Evolutionary conservation across 1,139 yeast species (phyloP).

Genomic region (Blastobotrys arbuscula): DNA sequence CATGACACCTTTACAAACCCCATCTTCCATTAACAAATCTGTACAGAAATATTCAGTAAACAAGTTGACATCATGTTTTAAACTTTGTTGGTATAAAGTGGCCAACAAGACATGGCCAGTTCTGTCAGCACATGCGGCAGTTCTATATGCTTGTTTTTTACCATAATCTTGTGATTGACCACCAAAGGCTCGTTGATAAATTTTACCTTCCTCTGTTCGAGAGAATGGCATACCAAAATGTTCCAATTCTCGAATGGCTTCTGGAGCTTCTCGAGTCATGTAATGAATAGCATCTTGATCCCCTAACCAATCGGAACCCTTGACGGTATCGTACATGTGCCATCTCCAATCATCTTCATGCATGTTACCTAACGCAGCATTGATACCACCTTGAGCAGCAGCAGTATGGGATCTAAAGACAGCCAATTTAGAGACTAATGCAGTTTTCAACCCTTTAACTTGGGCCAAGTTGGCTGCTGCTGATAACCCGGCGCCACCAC

Average conservation of each 20-base stretch:
- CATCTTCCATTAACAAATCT: conserved; percentile 92
- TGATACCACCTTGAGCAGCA: conserved; percentile 99
- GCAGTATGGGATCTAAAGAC: conserved; percentile 99
- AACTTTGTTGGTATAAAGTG: conserved; percentile 92
- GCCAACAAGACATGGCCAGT: conserved; percentile 97
- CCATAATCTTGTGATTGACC: conserved; percentile 96
- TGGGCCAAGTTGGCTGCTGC: conserved; percentile 98
- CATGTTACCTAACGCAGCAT: conserved; percentile 96
- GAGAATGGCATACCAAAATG: conserved; percentile 98
- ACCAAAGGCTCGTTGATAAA: conserved; percentile 98
- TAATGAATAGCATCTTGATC: conserved; percentile 99
- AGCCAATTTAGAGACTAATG: conserved; percentile 93
- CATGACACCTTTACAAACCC: conserved; percentile 93
- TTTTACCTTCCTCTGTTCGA: conserved; percentile 93
- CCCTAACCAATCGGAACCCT: conserved; percentile 99
- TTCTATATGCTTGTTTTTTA: conserved; percentile 98
- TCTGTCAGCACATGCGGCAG: conserved; percentile 99
- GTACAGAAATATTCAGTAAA: conserved; percentile 96
- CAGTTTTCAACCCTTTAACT: conserved; percentile 88
- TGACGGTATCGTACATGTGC: conserved; percentile 99
- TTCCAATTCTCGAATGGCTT: conserved; percentile 92
- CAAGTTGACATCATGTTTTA: conserved; percentile 95
- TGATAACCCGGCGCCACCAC: conserved; percentile 98
- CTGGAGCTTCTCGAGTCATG: conserved; percentile 98
- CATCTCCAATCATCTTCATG: conserved; percentile 98